Evolutionary conservation across 1,284 basidiomycete species (phyloP), one percentile per base, ranked within the genome.

Genomic region (Malassezia restricta): DNA sequence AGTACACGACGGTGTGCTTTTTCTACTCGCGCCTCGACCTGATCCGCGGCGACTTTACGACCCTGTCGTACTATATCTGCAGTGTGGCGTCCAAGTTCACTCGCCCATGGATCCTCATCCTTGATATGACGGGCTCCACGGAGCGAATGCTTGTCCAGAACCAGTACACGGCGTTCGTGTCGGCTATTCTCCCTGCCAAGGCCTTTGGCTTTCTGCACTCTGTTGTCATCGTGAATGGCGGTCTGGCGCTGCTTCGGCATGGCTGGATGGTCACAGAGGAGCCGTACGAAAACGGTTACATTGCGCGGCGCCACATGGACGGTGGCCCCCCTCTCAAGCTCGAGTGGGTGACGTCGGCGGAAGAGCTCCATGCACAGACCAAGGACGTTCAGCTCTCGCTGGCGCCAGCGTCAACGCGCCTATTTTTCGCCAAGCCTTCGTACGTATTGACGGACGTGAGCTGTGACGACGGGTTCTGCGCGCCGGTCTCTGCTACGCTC

Each of bases 241-340:
- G 33, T 5, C 8, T 12, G 6, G 44, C 30, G 8, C 11, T 47
- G 20, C 4, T 38, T 32, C 44, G 35, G 11, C 35, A 47, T 28
- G 33, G 44, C 44, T 47, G 44, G 44, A 37, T 27, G 11, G 5
- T 47, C 14, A 14, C 15, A 15, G 44, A 39, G 8, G 20, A 14
- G n/a, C 33, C 30, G 4, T 24, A 27, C 12, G 33, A 47, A 20
- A 47, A 15, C 24, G 27, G 29, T 0, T 47, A 38, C 20, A 20
- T 39, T 11, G 20, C 7, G n/a, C 44, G 35, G 9, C 44, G 44
- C 37, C 15, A 39, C 12, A 5, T 5, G 24, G 44, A 47, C 1
- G 44, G 35, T 47, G 44, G 44, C 14, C 44, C 44, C 6, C 44
- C 44, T n/a, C 17, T 47, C 15, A 28, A 28, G n/a, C 28, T 47